These are phyloP conservation scores for Leucocoprinus leucothites DNA, from an alignment of 768 basidiomycete species.

Conservation along the genomic window DNA sequence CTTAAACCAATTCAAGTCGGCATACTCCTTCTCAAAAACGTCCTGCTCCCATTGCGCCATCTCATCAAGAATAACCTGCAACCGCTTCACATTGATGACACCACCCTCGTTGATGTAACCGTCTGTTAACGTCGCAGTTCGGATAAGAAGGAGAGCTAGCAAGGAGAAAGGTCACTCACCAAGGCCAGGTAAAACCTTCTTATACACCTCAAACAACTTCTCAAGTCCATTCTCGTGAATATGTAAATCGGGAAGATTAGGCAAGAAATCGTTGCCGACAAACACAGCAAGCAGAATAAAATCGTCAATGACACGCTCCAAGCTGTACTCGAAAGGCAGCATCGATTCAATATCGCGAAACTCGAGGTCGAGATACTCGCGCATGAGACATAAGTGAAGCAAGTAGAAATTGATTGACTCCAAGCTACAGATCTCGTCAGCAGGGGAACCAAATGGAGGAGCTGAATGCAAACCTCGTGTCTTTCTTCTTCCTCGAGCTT, in stretches of 20 bases:
- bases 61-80: conserved; percentile 87
- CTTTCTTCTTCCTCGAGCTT: conserved; percentile 66
- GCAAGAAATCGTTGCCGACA: conserved; percentile 96
- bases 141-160: background rate
- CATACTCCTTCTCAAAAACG: conserved; percentile 87
- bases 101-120: conserved; percentile 95
- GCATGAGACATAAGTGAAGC: conserved; percentile 88
- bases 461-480: conserved; percentile 34
- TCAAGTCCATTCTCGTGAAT: conserved; percentile 98
- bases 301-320: conserved; percentile 96
- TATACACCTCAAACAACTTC: conserved; percentile 92
- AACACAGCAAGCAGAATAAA: conserved; percentile 97
- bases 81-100: conserved; percentile 68
- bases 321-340: conserved; percentile 78
- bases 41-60: conserved; percentile 88
- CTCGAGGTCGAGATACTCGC: conserved; percentile 97
- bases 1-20: conserved; percentile 90
- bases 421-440: conserved; percentile 29
- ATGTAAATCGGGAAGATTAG: conserved; percentile 93
- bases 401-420: conserved; percentile 92
- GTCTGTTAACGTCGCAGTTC: conserved; percentile 38
- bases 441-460: background rate
- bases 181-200: conserved; percentile 79
- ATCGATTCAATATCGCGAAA: conserved; percentile 69
- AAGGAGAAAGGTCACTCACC: conserved; percentile 33